Base-by-base conservation (phyloP, 164 flowering plant genomes). In the Warburgia ugandensis region DNA sequence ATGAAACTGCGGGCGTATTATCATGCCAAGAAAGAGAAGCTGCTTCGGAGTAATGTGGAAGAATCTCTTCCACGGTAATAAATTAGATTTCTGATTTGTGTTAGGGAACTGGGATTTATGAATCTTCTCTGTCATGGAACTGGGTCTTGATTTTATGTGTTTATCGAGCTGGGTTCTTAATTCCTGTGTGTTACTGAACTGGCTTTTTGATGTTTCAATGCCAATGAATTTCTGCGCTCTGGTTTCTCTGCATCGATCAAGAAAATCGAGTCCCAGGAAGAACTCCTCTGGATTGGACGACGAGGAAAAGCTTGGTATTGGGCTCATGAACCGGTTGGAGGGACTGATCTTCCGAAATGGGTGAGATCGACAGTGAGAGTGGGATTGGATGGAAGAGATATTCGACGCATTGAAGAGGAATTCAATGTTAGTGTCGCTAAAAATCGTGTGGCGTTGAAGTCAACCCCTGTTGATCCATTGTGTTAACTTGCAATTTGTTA, bases 301-400 rank as follows among this genome's bases (percentile, higher is more conserved):
- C 94, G 8, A 79, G 99, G 65, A 74, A 84, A 58, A 78, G 95
- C 61, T 64, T 94, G 68, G 81, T 76, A 8, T 54, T 89, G 4
- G 97, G 69, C 5, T 45, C 62, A 0, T 42, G 16, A 1, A 39
- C 31, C 45, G 27, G 36, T 79, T 69, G 40, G 77, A 73, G 10
- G 68, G 64, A 63, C 68, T 47, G 95, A 92, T 48, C 73, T 92
- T 47, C 91, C 97, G 0, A 79, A 68, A 39, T 94, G 99, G 99
- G 96, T 94, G 6, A 59, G 78, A 37, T 89, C 96, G 1, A 90
- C 84, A 28, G 94, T 94, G 68, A 78, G 81, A 65, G 96, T 80
- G 29, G 99, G n/a, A 94, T 72, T 92, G 99, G 99, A 86, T 87
- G 0, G 84, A 89, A 0, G 97, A 86, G 64, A 87, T 94, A 50